Evolutionary conservation across 768 basidiomycete genomes (phyloP), one percentile per base, ranked within the genome.

Genomic region (Boletus barrowsii): DNA sequence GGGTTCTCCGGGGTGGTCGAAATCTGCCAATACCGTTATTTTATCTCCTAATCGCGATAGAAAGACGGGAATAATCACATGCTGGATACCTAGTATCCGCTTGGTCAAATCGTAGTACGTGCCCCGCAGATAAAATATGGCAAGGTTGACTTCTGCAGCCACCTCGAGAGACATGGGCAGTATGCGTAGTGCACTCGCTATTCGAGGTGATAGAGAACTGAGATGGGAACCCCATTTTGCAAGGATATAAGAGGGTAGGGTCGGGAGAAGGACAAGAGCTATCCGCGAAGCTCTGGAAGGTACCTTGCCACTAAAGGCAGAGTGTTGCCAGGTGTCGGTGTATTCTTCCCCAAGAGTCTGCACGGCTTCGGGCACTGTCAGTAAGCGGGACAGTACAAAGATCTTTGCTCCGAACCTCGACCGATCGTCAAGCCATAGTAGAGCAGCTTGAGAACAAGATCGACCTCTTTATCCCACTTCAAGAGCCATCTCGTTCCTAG

Each of bases 301-400:
- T 20, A 77, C 60, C 32, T 67, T 53, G 18, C 66, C 60, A 1
- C 69, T 72, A 29, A 68, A 71, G 3, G 74, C 65, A 11, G 85
- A 82, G 53, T 84, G 81, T 59, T 85, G 83, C 88, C 90, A 90
- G 33, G 88, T 84, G 62, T 88, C 87, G 1, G 90, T 92, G 62
- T 94, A 94, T 65, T 94, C 92, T 68, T 94, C 92, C n/a, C 92
- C 92, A 1, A 93, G 76, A 5, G 88, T 92, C 69, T 93, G 91
- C 10, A 78, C 79, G 15, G 85, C 91, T 93, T 48, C 37, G 10
- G 10, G 49, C 18, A 41, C 55, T 36, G 53, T 58, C 45, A 69
- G 59, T 45, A 8, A 20, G 32, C 41, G 17, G 10, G 24, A 30
- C 33, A 48, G 26, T 9, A 29, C 22, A 24, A 33, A 42, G 42